Evolutionary conservation across 345 rosid genomes (phyloP).

Genomic region (Adansonia digitata): DNA sequence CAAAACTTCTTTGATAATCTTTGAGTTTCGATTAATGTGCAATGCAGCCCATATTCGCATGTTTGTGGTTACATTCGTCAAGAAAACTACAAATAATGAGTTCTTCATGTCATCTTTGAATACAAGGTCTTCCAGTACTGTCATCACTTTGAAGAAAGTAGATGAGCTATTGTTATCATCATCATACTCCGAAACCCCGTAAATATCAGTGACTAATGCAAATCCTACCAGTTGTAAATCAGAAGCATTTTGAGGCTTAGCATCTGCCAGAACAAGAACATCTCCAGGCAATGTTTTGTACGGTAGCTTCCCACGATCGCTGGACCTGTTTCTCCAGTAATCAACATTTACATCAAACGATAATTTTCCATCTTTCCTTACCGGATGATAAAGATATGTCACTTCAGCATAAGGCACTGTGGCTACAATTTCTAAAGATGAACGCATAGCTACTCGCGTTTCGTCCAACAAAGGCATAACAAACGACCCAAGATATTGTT

Average conservation of each 20-base stretch:
- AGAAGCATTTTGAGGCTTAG: conserved; percentile 28
- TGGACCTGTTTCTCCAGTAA: conserved; percentile 34
- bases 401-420: conserved; percentile 33
- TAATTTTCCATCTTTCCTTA: neutral
- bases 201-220: conserved; percentile 13
- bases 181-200: conserved; percentile 4
- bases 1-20: conserved; percentile 23
- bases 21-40: conserved; percentile 24
- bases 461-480: conserved; percentile 42
- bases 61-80: conserved; percentile 30
- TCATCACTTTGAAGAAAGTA: conserved; percentile 20
- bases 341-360: conserved; percentile 26
- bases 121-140: neutral
- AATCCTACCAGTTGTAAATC: conserved; percentile 34
- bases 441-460: conserved; percentile 30
- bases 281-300: conserved; percentile 44
- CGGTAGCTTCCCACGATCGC: conserved; percentile 21
- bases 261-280: conserved; percentile 28
- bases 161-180: neutral
- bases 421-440: conserved; percentile 28
- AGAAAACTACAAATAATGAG: conserved; percentile 25
- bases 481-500: conserved; percentile 28
- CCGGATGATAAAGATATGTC: neutral
- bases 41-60: conserved; percentile 36
- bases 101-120: neutral